phyloP scores from a whole-genome alignment of 2,329 filamentous ascomycete species.

The Dendrostoma leiphaemia region DNA sequence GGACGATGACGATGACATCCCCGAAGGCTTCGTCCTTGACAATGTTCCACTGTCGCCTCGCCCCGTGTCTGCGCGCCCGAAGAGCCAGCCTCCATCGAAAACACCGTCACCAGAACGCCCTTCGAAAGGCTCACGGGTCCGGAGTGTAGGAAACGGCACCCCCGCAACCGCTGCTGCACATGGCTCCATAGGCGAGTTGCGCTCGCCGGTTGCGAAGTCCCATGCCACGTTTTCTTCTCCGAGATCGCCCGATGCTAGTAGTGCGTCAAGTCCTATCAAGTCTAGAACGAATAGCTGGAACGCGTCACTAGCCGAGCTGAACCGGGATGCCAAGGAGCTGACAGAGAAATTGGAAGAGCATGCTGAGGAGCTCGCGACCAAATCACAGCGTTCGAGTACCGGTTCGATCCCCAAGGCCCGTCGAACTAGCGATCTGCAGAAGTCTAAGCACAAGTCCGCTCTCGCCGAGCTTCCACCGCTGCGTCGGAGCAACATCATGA shows the following conservation, averaged over 20 bases:
- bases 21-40: conserved; percentile 74
- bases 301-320: conserved; percentile 65
- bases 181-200: conserved; percentile 46
- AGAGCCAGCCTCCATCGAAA: conserved; percentile 52
- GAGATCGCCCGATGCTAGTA: conserved; percentile 27
- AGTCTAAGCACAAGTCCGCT: conserved; percentile 61
- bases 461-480: conserved; percentile 68
- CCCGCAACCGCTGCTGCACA: conserved; percentile 57
- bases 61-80: conserved; percentile 53
- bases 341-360: conserved; percentile 81
- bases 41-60: conserved; percentile 82
- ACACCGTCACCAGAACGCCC: conserved; percentile 52
- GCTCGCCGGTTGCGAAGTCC: conserved; percentile 54
- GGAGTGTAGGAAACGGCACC: conserved; percentile 63
- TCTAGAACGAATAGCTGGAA: conserved; percentile 73
- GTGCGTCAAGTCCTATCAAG: conserved; percentile 43
- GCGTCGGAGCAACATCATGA: conserved; percentile 74
- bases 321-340: conserved; percentile 68
- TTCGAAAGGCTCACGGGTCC: conserved; percentile 45
- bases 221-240: conserved; percentile 37
- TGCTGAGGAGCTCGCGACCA: conserved; percentile 59
- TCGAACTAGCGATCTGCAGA: conserved; percentile 39
- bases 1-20: conserved; percentile 75
- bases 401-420: conserved; percentile 35
- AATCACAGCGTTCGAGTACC: conserved; percentile 35